phyloP scores from a whole-genome alignment of 805 yeast genomes.

The Yarrowia hollandica region DNA sequence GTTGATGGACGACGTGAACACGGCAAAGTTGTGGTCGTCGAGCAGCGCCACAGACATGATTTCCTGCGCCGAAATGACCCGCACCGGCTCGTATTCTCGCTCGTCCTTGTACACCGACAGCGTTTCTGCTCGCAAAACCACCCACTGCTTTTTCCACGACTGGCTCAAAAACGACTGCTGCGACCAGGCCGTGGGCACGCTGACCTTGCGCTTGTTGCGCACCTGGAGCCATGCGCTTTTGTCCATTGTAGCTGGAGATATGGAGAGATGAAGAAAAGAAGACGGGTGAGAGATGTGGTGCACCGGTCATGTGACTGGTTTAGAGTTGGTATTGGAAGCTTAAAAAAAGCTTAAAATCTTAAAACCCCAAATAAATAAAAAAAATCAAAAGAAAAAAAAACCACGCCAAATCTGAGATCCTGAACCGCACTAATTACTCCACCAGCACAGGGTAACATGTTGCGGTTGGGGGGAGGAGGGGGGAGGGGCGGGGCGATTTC shows the following conservation, averaged over 20 bases:
- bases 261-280: too few species aligned
- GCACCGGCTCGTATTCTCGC: slow-evolving; percentile 41
- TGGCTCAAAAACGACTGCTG: slow-evolving; percentile 11
- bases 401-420: too few species aligned
- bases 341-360: too few species aligned
- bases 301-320: too few species aligned
- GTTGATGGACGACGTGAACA: slow-evolving; percentile 40
- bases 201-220: slow-evolving; percentile 26
- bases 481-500: too few species aligned
- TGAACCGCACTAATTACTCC: too few species aligned
- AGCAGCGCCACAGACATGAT: slow-evolving; percentile 40
- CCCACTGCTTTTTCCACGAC: slow-evolving; percentile 42
- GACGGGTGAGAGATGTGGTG: background rate
- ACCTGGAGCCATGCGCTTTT: slow-evolving; percentile 22
- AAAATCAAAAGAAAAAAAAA: too few species aligned
- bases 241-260: slow-evolving; percentile 17
- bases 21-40: slow-evolving; percentile 37
- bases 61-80: slow-evolving; percentile 36
- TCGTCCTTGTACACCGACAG: slow-evolving; percentile 43
- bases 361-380: too few species aligned
- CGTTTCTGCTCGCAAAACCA: slow-evolving; percentile 40
- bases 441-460: too few species aligned
- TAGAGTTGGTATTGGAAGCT: too few species aligned
- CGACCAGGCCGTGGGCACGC: slow-evolving; percentile 3
- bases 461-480: too few species aligned